These are phyloP conservation scores for Castanospermum australe DNA, from an alignment of 306 rosid genomes.

Conservation along the genomic window DNA sequence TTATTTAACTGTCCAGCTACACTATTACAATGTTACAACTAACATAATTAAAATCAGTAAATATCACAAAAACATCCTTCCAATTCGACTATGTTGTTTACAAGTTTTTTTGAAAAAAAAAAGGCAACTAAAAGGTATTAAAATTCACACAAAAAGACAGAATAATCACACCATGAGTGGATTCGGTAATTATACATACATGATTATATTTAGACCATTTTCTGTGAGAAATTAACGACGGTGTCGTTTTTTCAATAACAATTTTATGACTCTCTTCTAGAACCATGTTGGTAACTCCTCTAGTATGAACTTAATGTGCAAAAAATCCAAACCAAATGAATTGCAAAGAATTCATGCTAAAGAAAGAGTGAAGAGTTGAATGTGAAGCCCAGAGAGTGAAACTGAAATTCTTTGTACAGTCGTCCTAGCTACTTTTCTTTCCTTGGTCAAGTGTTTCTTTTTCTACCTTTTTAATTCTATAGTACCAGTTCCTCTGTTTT, in stretches of 20 bases:
- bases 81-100: background rate
- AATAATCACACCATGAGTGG: background rate
- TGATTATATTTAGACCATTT: background rate
- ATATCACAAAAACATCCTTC: background rate
- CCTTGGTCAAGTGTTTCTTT: slow-evolving; percentile 14
- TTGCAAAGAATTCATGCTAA: background rate
- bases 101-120: no score
- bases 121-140: background rate
- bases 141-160: background rate
- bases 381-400: background rate
- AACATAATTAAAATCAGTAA: background rate
- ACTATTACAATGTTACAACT: background rate
- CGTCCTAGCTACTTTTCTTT: slow-evolving; percentile 17
- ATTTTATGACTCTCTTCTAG: background rate
- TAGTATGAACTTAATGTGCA: background rate
- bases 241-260: background rate
- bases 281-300: background rate
- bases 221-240: background rate
- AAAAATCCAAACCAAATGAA: slow-evolving; percentile 18
- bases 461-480: background rate
- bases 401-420: background rate
- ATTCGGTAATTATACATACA: background rate
- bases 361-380: slow-evolving; percentile 15
- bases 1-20: background rate
- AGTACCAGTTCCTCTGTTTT: background rate